Conservation (phyloP, 176 grass and related monocot genomes). For the Hordeum vulgare region DNA sequence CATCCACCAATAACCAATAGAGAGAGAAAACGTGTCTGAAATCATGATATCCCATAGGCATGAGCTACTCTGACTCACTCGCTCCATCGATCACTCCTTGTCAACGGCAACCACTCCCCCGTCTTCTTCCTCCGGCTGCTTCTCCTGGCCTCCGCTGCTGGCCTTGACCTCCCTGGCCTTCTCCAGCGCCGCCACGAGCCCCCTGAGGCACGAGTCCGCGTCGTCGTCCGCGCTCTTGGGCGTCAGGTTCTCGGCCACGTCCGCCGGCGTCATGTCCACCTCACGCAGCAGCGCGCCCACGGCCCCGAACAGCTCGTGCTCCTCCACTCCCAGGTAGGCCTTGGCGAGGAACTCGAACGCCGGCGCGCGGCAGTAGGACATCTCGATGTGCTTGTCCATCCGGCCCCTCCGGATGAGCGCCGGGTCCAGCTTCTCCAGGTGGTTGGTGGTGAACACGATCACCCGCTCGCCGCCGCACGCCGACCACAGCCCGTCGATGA, state of each 20-base stretch:
- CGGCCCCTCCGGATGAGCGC: slow-evolving; percentile 52
- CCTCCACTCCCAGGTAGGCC: slow-evolving; percentile 31
- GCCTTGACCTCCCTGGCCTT: slow-evolving; percentile 38
- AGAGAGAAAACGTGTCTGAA: neutral
- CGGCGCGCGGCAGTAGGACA: slow-evolving; percentile 60
- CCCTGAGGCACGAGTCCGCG: slow-evolving; percentile 21
- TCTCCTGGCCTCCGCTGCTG: neutral
- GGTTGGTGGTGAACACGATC: slow-evolving; percentile 65
- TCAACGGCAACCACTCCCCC: neutral
- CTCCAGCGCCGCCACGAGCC: slow-evolving; percentile 21
- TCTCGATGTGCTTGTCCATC: slow-evolving; percentile 83
- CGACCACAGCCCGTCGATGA: slow-evolving; percentile 72
- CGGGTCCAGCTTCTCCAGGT: slow-evolving; percentile 45
- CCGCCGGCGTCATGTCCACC: slow-evolving; percentile 54
- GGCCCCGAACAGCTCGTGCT: slow-evolving; percentile 3
- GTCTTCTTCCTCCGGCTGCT: neutral
- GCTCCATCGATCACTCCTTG: neutral
- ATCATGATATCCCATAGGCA: neutral
- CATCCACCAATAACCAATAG: neutral
- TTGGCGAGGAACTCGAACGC: slow-evolving; percentile 53
- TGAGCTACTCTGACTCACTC: neutral
- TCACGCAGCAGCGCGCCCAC: slow-evolving; percentile 18
- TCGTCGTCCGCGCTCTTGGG: slow-evolving; percentile 30
- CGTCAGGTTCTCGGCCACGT: slow-evolving; percentile 59
- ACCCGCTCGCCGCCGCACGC: slow-evolving; percentile 52